These are phyloP conservation scores for Rhexocercosporidium sp. DNA, from an alignment of 2,329 filamentous ascomycete species.

Conservation along the genomic window DNA sequence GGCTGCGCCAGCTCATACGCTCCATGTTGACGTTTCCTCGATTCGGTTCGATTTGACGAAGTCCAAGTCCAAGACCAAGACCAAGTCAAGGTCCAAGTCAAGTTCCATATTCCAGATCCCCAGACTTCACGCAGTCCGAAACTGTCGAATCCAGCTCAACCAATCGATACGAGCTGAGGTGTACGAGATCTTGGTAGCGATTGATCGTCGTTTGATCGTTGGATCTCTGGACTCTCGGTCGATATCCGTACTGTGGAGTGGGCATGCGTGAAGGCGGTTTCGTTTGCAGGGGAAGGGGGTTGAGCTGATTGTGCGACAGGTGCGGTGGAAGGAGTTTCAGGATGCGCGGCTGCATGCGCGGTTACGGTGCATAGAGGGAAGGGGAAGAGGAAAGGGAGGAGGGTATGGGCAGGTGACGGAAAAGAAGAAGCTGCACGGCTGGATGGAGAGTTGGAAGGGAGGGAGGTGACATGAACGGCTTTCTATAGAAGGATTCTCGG, in stretches of 20 bases:
- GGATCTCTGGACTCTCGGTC: neutral
- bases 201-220: slow-evolving; percentile 10
- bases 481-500: neutral
- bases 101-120: neutral
- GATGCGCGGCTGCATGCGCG: slow-evolving; percentile 1
- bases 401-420: neutral
- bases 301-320: neutral
- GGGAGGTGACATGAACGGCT: neutral
- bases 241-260: neutral
- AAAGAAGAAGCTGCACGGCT: no score
- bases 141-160: neutral
- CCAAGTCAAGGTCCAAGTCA: neutral
- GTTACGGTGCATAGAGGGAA: neutral
- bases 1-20: neutral
- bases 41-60: neutral
- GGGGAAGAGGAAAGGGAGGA: neutral
- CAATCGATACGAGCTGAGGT: neutral
- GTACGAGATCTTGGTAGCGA: neutral
- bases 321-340: slow-evolving; percentile 1
- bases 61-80: neutral
- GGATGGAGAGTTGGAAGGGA: no score
- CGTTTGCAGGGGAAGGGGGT: neutral
- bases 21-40: neutral
- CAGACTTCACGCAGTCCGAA: neutral
- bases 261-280: no score